Conservation (phyloP, 495 filamentous ascomycete genomes). For the Cudoniella acicularis region DNA sequence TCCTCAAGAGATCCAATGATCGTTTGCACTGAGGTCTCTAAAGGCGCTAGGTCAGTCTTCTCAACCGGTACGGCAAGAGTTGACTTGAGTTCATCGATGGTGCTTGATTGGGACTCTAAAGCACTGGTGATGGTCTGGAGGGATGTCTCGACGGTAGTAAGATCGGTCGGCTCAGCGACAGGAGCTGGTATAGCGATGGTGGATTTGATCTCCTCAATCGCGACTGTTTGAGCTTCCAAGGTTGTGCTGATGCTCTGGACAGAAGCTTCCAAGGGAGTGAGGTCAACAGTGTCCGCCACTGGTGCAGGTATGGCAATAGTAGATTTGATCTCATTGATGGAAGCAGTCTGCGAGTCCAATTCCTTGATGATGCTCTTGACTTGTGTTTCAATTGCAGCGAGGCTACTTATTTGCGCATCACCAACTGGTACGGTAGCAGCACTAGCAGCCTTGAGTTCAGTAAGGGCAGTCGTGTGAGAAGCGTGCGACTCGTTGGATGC, state of each 20-base stretch:
- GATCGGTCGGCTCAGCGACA: not conserved
- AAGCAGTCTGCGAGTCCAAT: not conserved
- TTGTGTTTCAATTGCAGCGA: not conserved
- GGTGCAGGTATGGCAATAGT: constrained; percentile 3
- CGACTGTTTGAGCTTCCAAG: constrained; percentile 4
- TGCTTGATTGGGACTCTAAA: not conserved
- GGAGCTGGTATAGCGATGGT: not conserved
- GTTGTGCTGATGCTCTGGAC: not conserved
- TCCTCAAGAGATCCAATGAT: not conserved
- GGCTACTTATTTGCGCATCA: not conserved
- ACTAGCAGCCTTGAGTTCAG: constrained; percentile 1
- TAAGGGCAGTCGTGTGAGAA: constrained; percentile 3
- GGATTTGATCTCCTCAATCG: constrained; percentile 12
- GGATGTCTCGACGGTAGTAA: not conserved
- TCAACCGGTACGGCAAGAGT: not conserved
- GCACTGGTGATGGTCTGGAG: not conserved
- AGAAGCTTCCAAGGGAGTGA: not conserved
- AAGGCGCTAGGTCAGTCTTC: constrained; percentile 6
- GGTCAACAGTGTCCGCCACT: constrained; percentile 6
- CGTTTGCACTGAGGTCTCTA: not conserved
- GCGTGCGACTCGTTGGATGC: constrained; percentile 16
- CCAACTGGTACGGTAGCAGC: not conserved
- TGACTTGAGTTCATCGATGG: not conserved
- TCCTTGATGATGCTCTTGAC: not conserved
- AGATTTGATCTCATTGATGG: constrained; percentile 10